phyloP scores from a whole-genome alignment of 352 stramenopile species.

The Chloridella minuta region DNA sequence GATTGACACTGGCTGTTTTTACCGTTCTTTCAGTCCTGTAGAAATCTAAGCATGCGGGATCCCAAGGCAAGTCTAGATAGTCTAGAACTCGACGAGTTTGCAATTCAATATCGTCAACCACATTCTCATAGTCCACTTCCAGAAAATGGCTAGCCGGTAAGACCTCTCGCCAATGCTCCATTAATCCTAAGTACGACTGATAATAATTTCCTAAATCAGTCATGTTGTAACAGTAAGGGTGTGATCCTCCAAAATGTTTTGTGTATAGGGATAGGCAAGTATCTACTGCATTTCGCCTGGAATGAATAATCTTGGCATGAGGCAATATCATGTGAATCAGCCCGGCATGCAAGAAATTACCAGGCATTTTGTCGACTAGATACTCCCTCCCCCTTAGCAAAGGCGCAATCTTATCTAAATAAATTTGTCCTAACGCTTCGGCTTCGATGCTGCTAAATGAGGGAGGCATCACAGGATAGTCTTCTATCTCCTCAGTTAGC shows the following conservation, averaged over 20 bases:
- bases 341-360: background rate
- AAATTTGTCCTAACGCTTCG: background rate
- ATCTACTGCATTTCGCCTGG: background rate
- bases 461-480: background rate
- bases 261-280: background rate
- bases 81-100: too few relatives aligned
- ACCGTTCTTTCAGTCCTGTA: too few relatives aligned
- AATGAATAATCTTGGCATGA: conserved; percentile 13
- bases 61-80: too few relatives aligned
- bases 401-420: too few relatives aligned
- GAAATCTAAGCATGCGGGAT: too few relatives aligned
- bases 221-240: background rate
- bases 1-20: too few relatives aligned
- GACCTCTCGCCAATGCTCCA: conserved; percentile 5
- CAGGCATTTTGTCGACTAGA: conserved; percentile 15
- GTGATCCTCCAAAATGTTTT: background rate
- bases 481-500: background rate
- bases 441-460: background rate
- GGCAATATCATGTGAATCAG: conserved; percentile 2
- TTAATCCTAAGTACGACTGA: background rate
- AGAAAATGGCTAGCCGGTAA: background rate
- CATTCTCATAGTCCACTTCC: conserved; percentile 1
- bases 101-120: background rate
- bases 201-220: background rate
- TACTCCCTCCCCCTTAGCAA: background rate